Evolutionary conservation across 805 yeast genomes (phyloP), one percentile per base, ranked within the genome.

Genomic region (Candida golubevii): DNA sequence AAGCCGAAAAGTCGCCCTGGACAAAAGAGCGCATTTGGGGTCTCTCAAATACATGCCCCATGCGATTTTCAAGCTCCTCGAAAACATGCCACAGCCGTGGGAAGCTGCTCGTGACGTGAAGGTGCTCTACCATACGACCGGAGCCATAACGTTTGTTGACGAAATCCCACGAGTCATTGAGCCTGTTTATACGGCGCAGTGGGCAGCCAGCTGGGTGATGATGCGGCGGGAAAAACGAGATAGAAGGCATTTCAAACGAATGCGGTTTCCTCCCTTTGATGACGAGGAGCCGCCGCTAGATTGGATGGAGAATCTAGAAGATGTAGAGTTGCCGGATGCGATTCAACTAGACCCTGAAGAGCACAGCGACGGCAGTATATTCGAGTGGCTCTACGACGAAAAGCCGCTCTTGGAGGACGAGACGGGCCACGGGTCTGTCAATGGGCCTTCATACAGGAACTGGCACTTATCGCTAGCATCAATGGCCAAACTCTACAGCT

Each of bases 1-100:
- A 1, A 79, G 90, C 1, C 78, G 79, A 51, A 81, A 82, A 50
- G 85, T 86, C 39, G 82, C 91, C 15, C 78, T 85, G 10, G 97
- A 91, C 57, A 90, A 89, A 59, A 72, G 91, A 47, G 80, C 96
- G 0, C 89, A 87, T 56, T 66, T 95, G 26, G 97, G 97, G 1
- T 90, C 98, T 1, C 71, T 93, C 45, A 91, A 89, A 65, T 95
- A 85, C 66, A 78, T 95, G 83, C 99, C 99, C 0, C 98, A 91
- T 66, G 97, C 99, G 0, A 78, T 89, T 4, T 64, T 89, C 53
- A 93, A 93, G 62, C 74, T 93, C 33, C 59, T 93, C 33, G 99
- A 93, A 57, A 89, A 88, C 58, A 91, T 93, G 91, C 99, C 99
- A 0, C 96, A 89, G 60, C 99, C 99, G 1, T 93, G 99, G 99